Base-by-base conservation (phyloP, 192 early-diverging fungal species). In the Chytriomyces hyalinus region DNA sequence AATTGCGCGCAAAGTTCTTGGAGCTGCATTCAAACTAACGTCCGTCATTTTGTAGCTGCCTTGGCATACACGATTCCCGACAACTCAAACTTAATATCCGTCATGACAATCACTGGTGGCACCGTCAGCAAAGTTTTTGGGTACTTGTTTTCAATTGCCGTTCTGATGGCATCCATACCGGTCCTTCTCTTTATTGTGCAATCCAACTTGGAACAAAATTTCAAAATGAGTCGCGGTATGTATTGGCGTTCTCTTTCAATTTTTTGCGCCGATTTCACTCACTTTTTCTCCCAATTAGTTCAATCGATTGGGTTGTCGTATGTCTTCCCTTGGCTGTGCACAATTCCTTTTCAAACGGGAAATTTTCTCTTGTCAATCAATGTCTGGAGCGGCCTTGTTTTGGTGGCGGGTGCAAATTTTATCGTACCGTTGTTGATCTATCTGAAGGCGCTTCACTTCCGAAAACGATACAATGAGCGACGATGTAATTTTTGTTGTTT, bases 371-470 rank as follows among this genome's bases (percentile, higher is more conserved):
- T 62, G 46, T 13, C 57, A 0, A 74, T 86, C 51, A 78, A 79
- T 65, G 78, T 70, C 26, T 86, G 85, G 85, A 76, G 75, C 15
- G 72, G 77, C 11, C 68, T 87, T 17, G 53, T 86, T 10, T 86
- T 86, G 60, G 84, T 86, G 11, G 80, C 83, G 3, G 46, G 73
- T 8, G 83, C 85, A 7, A 86, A 86, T 62, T 86, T 85, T 76
- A 81, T 86, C 9, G 77, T 86, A 44, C 85, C 85, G 6, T 61
- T 87, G 5, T 36, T 86, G 22, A 86, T 86, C 26, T 86, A 87
- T 70, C 64, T 86, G 61, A 68, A 81, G 49, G 86, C 85, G 44
- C 13, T 86, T n/a, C 63, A 67, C 48, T 86, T 86, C 63, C 62
- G 85, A 53, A 79, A 77, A 60, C 60, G 77, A n/a, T 84, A 84